Evolutionary conservation across 345 rosid genomes (phyloP), one percentile per base, ranked within the genome.

Genomic region (Microthlaspi erraticum): DNA sequence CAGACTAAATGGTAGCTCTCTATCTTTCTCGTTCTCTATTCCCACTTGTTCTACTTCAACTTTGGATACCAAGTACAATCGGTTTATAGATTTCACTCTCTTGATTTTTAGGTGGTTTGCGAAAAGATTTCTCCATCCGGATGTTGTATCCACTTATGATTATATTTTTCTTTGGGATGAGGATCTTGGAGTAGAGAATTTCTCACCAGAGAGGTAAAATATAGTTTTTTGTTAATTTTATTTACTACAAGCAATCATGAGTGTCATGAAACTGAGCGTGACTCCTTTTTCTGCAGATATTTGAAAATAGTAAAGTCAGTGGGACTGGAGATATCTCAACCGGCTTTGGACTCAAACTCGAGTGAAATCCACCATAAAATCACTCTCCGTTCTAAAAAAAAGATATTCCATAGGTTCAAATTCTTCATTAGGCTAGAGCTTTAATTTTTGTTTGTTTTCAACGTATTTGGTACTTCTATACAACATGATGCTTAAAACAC

Each of bases 121-220:
- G 2, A 95, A 95, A 71, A 90, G 99, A 36, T 95, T 95, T 74
- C 85, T 95, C 52, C 99, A 95, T 80, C 99, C 99, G n/a, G 94
- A 85, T 57, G 72, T 95, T 45, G 96, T 92, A 36, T 81, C 92
- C 7, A 60, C 59, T 52, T 95, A 95, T 73, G 98, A 95, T 78
- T 95, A 90, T 73, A 72, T 95, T 67, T 95, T 95, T 80, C 92
- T 95, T 17, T 92, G 98, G 97, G 99, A 95, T 50, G 99, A 95
- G 79, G 99, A 95, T 83, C 83, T 95, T 56, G 99, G 98, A 54
- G 96, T 92, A 52, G 74, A 85, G 41, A 64, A 88, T 74, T 95
- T 95, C 60, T 49, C 85, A 78, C 99, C 99, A 17, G 66, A 79
- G 79, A 86, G 90, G 99, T 95, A 3, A 46, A 17, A 16, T 46